Evolutionary conservation across 129 eudicot species (phyloP).

Genomic region (Mikania micrantha): DNA sequence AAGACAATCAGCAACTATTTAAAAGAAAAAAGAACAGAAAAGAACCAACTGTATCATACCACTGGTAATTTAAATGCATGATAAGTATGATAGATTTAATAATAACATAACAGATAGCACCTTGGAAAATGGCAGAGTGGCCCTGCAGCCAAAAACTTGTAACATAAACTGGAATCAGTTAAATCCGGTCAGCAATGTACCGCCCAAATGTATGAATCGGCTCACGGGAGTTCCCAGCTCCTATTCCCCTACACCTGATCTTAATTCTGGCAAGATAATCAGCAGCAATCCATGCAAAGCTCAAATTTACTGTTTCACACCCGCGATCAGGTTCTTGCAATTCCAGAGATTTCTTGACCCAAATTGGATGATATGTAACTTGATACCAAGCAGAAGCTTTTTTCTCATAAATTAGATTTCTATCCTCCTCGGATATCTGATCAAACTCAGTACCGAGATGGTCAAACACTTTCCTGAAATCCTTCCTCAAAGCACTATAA

Average conservation of each 20-base stretch:
- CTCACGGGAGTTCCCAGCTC: not conserved
- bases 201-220: slow-evolving; percentile 3
- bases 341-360: not conserved
- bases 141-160: not conserved
- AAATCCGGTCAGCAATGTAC: slow-evolving; percentile 3
- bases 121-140: slow-evolving; percentile 3
- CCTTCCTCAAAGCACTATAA: slow-evolving; percentile 5
- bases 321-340: slow-evolving; percentile 5
- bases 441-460: not conserved
- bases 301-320: not conserved
- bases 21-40: too few relatives aligned
- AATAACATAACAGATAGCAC: not conserved
- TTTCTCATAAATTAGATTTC: not conserved
- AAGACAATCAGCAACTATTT: not conserved
- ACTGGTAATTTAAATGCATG: not conserved
- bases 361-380: not conserved
- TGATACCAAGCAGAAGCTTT: slow-evolving; percentile 12
- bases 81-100: not conserved
- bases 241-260: not conserved
- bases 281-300: slow-evolving; percentile 9
- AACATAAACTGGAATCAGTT: not conserved
- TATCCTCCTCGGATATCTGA: not conserved
- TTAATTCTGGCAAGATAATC: slow-evolving; percentile 7
- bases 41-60: not conserved
- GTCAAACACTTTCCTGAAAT: slow-evolving; percentile 4